Percentiles rank a stretch among this genome's conserved stretches.
Evolutionary conservation across 1,139 yeast genomes (phyloP).

Genomic region (Kurtzmaniella quercitrusa): DNA sequence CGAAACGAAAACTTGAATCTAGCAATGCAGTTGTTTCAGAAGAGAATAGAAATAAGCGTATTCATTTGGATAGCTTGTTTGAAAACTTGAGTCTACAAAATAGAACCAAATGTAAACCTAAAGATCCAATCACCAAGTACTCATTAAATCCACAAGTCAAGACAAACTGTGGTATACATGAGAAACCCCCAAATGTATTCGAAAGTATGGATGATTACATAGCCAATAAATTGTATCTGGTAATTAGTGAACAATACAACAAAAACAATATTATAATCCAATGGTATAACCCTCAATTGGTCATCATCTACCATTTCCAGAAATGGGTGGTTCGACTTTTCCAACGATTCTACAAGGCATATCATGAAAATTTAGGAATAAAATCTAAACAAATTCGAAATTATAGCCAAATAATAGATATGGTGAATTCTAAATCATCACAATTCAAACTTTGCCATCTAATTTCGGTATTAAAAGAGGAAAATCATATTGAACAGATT

Average conservation of each 20-base stretch:
- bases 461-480: constrained; percentile 21
- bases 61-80: constrained; percentile 13
- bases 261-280: constrained; percentile 15
- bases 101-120: background rate
- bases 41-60: constrained; percentile 9
- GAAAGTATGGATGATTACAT: constrained; percentile 17
- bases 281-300: constrained; percentile 22
- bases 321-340: constrained; percentile 36
- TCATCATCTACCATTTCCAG: constrained; percentile 28
- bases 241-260: constrained; percentile 17
- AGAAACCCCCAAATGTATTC: constrained; percentile 6
- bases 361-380: constrained; percentile 19
- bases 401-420: constrained; percentile 22
- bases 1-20: constrained; percentile 6
- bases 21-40: constrained; percentile 5
- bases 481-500: constrained; percentile 22
- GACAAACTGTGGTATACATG: background rate
- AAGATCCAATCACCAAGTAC: background rate
- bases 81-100: constrained; percentile 9
- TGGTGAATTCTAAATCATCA: constrained; percentile 15
- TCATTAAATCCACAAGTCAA: background rate
- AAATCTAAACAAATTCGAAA: constrained; percentile 17
- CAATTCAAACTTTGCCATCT: constrained; percentile 22
- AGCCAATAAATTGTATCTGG: constrained; percentile 23
- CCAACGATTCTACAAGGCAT: constrained; percentile 30